Conservation (phyloP, 2,329 filamentous ascomycete genomes). For the Penicillium sp. region DNA sequence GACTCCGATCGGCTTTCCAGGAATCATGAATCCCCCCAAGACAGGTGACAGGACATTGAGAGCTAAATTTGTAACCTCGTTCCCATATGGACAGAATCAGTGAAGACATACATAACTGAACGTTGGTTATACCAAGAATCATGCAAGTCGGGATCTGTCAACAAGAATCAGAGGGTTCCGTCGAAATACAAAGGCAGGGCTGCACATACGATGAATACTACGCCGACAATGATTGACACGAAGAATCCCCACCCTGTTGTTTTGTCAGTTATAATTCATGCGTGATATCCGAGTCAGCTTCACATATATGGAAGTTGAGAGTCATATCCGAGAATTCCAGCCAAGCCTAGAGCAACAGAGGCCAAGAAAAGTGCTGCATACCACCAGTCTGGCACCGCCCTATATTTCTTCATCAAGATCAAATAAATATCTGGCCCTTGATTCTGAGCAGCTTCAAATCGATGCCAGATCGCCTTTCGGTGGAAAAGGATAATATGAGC, state of each 20-base stretch:
- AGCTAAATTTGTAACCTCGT: constrained; percentile 19
- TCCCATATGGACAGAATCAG: no score
- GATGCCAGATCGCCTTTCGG: constrained; percentile 41
- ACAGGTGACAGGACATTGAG: constrained; percentile 36
- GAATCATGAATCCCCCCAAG: constrained; percentile 35
- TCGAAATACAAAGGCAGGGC: no score
- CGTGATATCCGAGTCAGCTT: neutral
- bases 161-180: constrained; percentile 10
- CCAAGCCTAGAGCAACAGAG: constrained; percentile 42
- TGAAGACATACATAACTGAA: constrained; percentile 26
- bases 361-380: constrained; percentile 50
- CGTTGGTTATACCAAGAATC: constrained; percentile 33
- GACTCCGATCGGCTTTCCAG: constrained; percentile 35
- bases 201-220: constrained; percentile 30
- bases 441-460: constrained; percentile 35
- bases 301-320: constrained; percentile 30
- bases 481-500: constrained; percentile 43
- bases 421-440: constrained; percentile 63
- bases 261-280: constrained; percentile 9
- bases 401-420: constrained; percentile 68
- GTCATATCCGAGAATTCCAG: constrained; percentile 31
- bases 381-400: constrained; percentile 58
- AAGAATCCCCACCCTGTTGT: constrained; percentile 33
- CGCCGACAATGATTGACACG: constrained; percentile 29
- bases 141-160: constrained; percentile 33